Conservation (phyloP, 176 grass and related monocot species). For the Paspalum notatum region DNA sequence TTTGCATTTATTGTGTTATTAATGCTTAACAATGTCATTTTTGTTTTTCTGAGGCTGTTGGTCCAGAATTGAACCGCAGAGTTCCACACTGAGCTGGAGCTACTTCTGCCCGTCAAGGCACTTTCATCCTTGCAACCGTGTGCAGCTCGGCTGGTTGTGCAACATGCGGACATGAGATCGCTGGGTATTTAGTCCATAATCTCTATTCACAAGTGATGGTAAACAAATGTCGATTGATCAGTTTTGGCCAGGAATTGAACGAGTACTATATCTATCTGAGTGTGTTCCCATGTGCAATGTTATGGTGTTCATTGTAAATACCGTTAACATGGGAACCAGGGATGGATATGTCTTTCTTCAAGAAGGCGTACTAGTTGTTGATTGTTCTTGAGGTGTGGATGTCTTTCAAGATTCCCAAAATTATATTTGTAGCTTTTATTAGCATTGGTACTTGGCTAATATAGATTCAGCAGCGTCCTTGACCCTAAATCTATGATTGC, state of each 20-base stretch:
- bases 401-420: no score
- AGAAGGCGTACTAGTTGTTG: no score
- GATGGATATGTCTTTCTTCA: no score
- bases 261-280: no score
- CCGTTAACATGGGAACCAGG: no score
- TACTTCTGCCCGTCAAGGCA: constrained; percentile 63
- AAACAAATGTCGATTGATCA: constrained; percentile 86
- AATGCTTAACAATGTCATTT: neutral
- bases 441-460: no score
- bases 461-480: no score
- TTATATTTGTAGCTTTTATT: no score
- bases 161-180: constrained; percentile 89
- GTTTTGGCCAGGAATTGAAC: constrained; percentile 75
- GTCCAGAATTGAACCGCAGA: constrained; percentile 98
- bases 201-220: constrained; percentile 72
- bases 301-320: no score
- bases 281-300: no score
- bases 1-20: neutral
- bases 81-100: constrained; percentile 90
- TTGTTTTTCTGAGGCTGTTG: constrained; percentile 62
- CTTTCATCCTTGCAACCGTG: constrained; percentile 69
- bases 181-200: constrained; percentile 90
- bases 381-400: no score
- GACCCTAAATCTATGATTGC: no score
- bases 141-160: constrained; percentile 63